Base-by-base conservation (phyloP, 2,329 filamentous ascomycete species). In the Cladosporium sp. region DNA sequence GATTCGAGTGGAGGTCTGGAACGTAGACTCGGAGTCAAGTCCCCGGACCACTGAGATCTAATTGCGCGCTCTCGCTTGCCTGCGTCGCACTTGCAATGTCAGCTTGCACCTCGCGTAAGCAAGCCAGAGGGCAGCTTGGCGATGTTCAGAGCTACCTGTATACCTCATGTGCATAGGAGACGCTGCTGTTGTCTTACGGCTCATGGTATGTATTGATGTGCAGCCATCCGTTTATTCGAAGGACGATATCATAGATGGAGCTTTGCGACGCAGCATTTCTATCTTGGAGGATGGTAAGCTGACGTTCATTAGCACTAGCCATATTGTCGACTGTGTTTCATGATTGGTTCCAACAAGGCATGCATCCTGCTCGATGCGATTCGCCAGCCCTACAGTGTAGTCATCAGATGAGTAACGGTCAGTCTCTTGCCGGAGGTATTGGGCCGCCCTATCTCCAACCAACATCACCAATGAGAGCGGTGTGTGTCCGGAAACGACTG, bases 321-420 rank as follows among this genome's bases (percentile, higher is more conserved):
- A n/a, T 55, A 12, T 29, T 8, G 16, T 35, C 29, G 29, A 23
- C n/a, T 53, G 2, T 23, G n/a, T 46, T 46, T 46, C 40, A 23
- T 46, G 40, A n/a, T 21, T 46, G 26, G 28, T 28, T 16, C 8
- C 33, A 21, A 28, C 12, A 28, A 52, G 5, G 49, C 18, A 16
- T 52, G 23, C 49, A 14, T 28, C 23, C 29, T 16, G 12, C 49
- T 52, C 29, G 14, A 23, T 52, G 18, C 23, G 12, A 46, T 8
- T 29, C 5, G 49, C 53, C 59, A 52, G 44, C 59, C 29, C 46
- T 52, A 62, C 59, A 18, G 21, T 31, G 60, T 62, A 62, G 46
- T 62, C 60, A 62, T 52, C 57, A 14, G 31, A 21, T 21, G 37
- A 28, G 23, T 49, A 44, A 60, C 46, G 28, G 31, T 16, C 31